Evolutionary conservation across 106 monocot genomes (phyloP), one percentile per base, ranked within the genome.

Genomic region (Narthecium ossifragum): DNA sequence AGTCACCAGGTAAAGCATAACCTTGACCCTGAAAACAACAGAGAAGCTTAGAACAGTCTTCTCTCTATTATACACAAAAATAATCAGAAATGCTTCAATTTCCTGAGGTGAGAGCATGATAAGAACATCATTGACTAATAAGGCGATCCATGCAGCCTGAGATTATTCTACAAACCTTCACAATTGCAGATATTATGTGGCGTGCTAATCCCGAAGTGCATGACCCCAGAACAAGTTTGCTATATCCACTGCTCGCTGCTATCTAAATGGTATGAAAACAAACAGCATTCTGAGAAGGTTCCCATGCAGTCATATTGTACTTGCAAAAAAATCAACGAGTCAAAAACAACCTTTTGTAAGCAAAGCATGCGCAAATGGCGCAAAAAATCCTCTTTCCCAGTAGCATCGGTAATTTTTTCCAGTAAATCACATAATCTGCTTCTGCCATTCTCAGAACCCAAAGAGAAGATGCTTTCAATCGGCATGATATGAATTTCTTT

Each of bases 321-420:
- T n/a, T n/a, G n/a, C n/a, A 53, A 31, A 54, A 54, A 47, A 13
- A 31, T 5, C 14, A 68, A 58, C 2, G 38, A 53, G 1, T 7
- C 27, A 41, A 15, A 37, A 25, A 45, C 24, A 48, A 98, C 98
- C 98, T 87, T 98, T 63, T 98, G 91, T 46, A 98, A 79, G 37
- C 72, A 79, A 70, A 69, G 61, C 76, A 88, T 75, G 46, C 84
- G 77, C 40, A 91, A 59, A 55, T 77, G 54, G 22, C 53, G 67
- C 46, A 91, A 28, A 63, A 98, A 73, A 77, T 98, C 98, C 55
- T 98, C 98, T 77, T 67, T 83, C 1, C 98, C 98, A 32, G 91
- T 98, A 36, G 59, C 58, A 82, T 98, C 98, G 62, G 31, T 61
- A 31, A 98, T 74, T 21, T 59, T 57, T 9, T 69, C 69, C 22